Base-by-base conservation (phyloP, 495 filamentous ascomycete genomes). In the Evansstolkia leycettana region DNA sequence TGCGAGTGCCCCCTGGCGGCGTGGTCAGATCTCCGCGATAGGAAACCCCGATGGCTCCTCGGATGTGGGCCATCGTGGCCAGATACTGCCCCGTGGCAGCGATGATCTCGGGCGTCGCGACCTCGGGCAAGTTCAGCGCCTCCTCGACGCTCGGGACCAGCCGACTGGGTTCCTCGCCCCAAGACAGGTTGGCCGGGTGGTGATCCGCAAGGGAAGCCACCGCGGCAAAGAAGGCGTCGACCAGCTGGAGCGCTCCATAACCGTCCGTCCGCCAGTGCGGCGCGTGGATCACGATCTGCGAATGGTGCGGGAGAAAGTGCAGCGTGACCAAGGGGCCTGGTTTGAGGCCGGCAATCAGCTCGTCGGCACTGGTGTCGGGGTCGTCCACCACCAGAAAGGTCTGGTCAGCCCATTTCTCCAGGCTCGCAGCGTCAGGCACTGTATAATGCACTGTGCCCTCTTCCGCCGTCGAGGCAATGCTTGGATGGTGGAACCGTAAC, bases 201-300 rank as follows among this genome's bases (percentile, higher is more conserved):
- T 34, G 33, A 30, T 18, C 32, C 34, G 35, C 29, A 33, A 28
- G 18, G n/a, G 29, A 20, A 2, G 28, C 29, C 2, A 45, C 11
- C 8, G 39, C 38, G 7, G 33, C 31, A 28, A 45, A 40, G 31
- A 42, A 42, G 19, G 42, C 35, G 18, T 49, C 39, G n/a, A 43
- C 33, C 13, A 51, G 44, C n/a, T 50, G 46, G 2, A 59, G 31
- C 1, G 38, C 43, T 16, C 55, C 53, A 16, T 43, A 19, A n/a
- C 53, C 53, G 24, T 61, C 57, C 8, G 41, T 57, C 5, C 47
- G 48, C 53, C 57, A 58, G 36, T 58, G 57, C 16, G 55, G 40
- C 9, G 35, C 37, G 30, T 57, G 48, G 8, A 46, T 14, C 10
- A 58, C 14, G 7, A 58, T 32, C 25, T 55, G 14, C 25, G 17